A percentile compares a stretch with the other conserved stretches of the same genome.
Evolutionary conservation across 2,329 filamentous ascomycete genomes (phyloP).

Genomic region (Apiospora phragmitis): DNA sequence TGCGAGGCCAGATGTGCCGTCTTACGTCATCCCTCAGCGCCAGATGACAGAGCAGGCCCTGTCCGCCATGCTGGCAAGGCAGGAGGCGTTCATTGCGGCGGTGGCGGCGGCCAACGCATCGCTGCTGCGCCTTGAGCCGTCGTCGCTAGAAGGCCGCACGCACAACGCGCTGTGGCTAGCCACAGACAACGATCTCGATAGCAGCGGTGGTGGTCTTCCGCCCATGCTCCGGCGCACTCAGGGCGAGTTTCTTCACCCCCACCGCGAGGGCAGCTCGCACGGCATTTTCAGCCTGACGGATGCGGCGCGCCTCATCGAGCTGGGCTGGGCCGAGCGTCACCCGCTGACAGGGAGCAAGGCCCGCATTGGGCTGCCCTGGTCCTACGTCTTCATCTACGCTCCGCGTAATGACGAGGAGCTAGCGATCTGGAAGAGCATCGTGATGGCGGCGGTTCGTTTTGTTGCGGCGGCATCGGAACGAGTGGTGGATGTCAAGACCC

Average conservation of each 20-base stretch:
- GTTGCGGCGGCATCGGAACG: slow-evolving; percentile 18
- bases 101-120: slow-evolving; percentile 27
- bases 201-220: slow-evolving; percentile 2
- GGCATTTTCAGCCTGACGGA: slow-evolving; percentile 38
- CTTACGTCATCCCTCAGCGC: slow-evolving; percentile 39
- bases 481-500: not conserved
- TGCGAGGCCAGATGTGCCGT: slow-evolving; percentile 33
- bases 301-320: slow-evolving; percentile 33
- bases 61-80: slow-evolving; percentile 15
- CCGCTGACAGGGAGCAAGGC: slow-evolving; percentile 30
- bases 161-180: slow-evolving; percentile 31
- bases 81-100: slow-evolving; percentile 28
- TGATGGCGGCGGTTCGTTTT: slow-evolving; percentile 24
- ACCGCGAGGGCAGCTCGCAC: slow-evolving; percentile 41
- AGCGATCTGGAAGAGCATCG: slow-evolving; percentile 27
- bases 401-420: slow-evolving; percentile 38
- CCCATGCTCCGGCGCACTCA: slow-evolving; percentile 16
- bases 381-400: slow-evolving; percentile 42
- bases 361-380: slow-evolving; percentile 29
- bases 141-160: slow-evolving; percentile 33
- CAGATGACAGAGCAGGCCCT: slow-evolving; percentile 31
- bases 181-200: not conserved
- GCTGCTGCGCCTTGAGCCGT: slow-evolving; percentile 28
- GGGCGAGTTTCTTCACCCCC: slow-evolving; percentile 40
- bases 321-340: slow-evolving; percentile 43